phyloP scores from a whole-genome alignment of 768 basidiomycete genomes.

The Leccinum truebloodii region DNA sequence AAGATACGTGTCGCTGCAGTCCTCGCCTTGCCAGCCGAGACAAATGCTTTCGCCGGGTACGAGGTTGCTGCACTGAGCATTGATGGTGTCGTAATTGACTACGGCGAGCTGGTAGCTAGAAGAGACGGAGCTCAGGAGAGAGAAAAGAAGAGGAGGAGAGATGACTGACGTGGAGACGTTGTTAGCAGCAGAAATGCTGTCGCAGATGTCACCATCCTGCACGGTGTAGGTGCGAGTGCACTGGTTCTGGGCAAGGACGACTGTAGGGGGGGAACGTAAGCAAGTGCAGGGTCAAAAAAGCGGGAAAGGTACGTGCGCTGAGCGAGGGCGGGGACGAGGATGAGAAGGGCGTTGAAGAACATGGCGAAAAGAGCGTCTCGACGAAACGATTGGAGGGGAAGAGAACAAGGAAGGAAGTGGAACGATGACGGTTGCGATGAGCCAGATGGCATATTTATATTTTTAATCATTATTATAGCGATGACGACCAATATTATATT shows the following conservation, averaged over 20 bases:
- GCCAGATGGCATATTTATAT: neutral
- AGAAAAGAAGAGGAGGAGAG: neutral
- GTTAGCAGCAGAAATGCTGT: constrained; percentile 65
- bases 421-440: neutral
- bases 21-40: constrained; percentile 57
- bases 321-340: constrained; percentile 48
- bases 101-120: constrained; percentile 73
- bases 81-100: constrained; percentile 53
- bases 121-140: neutral
- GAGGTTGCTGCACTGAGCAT: constrained; percentile 61
- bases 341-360: constrained; percentile 40
- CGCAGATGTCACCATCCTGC: constrained; percentile 63
- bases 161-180: constrained; percentile 61
- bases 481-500: neutral
- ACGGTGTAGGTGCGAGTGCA: constrained; percentile 68
- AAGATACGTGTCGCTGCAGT: constrained; percentile 63
- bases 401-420: neutral
- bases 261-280: constrained; percentile 9
- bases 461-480: neutral
- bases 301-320: constrained; percentile 36
- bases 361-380: constrained; percentile 28
- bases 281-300: constrained; percentile 5
- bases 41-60: constrained; percentile 51
- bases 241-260: constrained; percentile 26
- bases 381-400: constrained; percentile 19